Evolutionary conservation across 2,329 filamentous ascomycete species (phyloP), one percentile per base, ranked within the genome.

Genomic region (Keithomyces neogunnii): DNA sequence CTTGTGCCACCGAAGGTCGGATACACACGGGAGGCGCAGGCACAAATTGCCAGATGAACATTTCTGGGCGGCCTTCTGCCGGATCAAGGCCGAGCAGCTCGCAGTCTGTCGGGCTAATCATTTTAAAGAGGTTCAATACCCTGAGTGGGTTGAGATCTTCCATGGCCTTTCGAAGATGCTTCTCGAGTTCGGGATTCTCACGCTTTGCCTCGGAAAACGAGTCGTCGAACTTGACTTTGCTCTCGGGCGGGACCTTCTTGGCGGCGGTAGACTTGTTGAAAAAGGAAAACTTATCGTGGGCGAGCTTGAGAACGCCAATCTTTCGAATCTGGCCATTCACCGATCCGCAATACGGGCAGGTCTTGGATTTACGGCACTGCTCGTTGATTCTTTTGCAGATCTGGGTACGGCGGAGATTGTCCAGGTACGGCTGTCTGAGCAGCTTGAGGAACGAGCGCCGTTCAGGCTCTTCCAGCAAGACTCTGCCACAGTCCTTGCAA

Each of bases 11-110:
- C 0, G 91, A 96, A 0, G 93, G 93, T 53, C 93, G 81, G 61
- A 99, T 95, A 59, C 89, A 95, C 5, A 97, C 88, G 0, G 93
- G 93, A 1, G 93, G 92, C 1, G 92, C 92, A 1, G 93, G 93
- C 36, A 99, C 78, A 62, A 90, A 95, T 64, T 96, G 91, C 93
- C 93, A 99, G 44, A 99, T 82, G 66, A 97, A 95, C 84, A 95
- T 95, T 66, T 99, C 93, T 0, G 93, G 93, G 19, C 91, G 81
- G 9, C 89, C 89, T 60, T 96, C 90, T 11, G 81, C 77, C 1
- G 91, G 88, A 62, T 96, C 85, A 60, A 99, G 81, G 4, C 92
- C 92, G 1, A 99, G 76, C 28, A 99, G 76, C 67, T 97, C 91
- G 65, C 92, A 96, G 66, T 99, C 93, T 6, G 82, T 81, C 2